phyloP scores from a whole-genome alignment of 768 basidiomycete genomes.

The Amanita inopinata region DNA sequence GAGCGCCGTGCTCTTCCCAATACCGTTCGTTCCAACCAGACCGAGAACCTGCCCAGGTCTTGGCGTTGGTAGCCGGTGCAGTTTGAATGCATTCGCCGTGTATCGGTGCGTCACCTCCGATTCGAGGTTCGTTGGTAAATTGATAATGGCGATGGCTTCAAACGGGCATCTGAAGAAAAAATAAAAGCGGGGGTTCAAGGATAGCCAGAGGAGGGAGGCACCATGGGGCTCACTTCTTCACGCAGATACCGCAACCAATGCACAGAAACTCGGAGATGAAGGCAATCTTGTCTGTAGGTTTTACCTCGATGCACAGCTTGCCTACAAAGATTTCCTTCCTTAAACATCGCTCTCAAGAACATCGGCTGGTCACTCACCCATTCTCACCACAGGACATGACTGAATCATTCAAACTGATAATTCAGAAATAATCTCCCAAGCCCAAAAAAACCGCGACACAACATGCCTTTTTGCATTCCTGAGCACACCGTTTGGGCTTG shows the following conservation, averaged over 20 bases:
- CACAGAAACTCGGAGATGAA: constrained; percentile 99
- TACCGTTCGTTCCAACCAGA: constrained; percentile 98
- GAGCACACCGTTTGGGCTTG: constrained; percentile 94
- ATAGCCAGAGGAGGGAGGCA: neutral
- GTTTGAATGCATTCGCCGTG: constrained; percentile 96
- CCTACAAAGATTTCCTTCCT: constrained; percentile 45
- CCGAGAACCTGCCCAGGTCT: constrained; percentile 98
- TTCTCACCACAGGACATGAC: constrained; percentile 91
- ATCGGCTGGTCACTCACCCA: constrained; percentile 48
- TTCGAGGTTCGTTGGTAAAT: constrained; percentile 93
- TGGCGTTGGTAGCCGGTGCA: constrained; percentile 95
- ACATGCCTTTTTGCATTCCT: constrained; percentile 93
- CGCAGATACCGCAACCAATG: constrained; percentile 99
- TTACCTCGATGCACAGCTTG: constrained; percentile 98
- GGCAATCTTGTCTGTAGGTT: constrained; percentile 91
- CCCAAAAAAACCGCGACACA: constrained; percentile 1
- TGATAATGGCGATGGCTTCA: constrained; percentile 98
- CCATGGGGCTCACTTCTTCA: constrained; percentile 74
- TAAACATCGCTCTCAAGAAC: constrained; percentile 1
- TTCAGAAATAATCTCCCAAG: neutral
- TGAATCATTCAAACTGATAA: constrained; percentile 36
- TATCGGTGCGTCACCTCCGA: constrained; percentile 97
- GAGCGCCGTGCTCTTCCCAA: constrained; percentile 96
- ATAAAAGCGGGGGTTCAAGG: neutral
- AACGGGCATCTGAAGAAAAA: constrained; percentile 97